Conservation (phyloP, 805 yeast species). For the Saccharomycopsis sp. region DNA sequence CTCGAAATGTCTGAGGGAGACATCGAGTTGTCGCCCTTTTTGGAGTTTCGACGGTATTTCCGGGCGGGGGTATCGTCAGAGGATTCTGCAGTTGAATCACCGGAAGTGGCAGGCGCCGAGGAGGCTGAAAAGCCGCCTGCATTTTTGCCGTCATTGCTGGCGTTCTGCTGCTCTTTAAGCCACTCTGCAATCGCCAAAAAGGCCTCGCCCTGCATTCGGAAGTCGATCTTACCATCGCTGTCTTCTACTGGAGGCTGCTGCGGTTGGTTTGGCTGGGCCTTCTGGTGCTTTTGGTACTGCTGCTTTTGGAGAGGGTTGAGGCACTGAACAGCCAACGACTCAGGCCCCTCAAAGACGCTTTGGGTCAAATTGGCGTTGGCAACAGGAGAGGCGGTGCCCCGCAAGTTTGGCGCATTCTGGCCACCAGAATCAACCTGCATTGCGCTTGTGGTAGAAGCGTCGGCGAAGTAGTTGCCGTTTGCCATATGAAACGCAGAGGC, state of each 20-base stretch:
- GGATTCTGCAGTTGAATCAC: too few species aligned
- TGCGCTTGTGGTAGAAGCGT: neutral
- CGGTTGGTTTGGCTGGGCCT: neutral
- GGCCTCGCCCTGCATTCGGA: slow-evolving; percentile 18
- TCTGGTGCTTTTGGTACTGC: neutral
- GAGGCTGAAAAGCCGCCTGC: neutral
- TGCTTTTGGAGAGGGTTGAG: neutral
- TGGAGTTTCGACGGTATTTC: neutral
- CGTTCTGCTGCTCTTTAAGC: slow-evolving; percentile 10
- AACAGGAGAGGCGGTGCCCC: neutral
- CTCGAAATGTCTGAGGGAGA: neutral
- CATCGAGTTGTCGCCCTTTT: neutral
- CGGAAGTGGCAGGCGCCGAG: neutral
- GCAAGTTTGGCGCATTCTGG: neutral
- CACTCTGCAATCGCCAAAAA: slow-evolving; percentile 16
- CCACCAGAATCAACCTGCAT: neutral
- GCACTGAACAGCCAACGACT: neutral
- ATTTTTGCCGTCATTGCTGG: neutral
- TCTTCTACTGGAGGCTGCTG: neutral
- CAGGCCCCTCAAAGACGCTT: neutral
- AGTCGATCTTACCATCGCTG: slow-evolving; percentile 12
- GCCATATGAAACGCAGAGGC: neutral
- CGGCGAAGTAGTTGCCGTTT: neutral
- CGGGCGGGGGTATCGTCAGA: neutral
- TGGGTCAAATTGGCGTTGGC: neutral